Base-by-base conservation (phyloP, 2,329 filamentous ascomycete species). In the Alternaria arbusti region DNA sequence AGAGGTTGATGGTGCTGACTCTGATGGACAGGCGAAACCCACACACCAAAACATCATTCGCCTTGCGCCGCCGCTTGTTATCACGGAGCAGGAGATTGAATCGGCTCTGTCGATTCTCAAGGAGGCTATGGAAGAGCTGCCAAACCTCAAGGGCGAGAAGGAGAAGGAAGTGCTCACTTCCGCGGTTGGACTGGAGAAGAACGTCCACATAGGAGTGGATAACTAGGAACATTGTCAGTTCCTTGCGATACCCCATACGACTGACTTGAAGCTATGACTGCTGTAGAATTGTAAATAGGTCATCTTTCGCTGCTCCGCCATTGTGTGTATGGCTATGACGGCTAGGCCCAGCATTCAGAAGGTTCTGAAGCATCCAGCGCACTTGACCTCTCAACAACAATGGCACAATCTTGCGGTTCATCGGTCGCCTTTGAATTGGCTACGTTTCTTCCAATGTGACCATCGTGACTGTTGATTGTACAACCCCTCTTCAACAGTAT, bases 31-130 rank as follows among this genome's bases (percentile, higher is more conserved):
- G 93, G 96, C 96, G 74, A 99, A 99, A 87, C 96, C 96, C 28
- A 99, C 96, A 7, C 96, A 99, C 82, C 91, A 97, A 77, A 97
- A 98, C 82, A 98, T 99, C 80, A 99, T 99, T 79, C 92, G 96
- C 61, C 91, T 99, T 66, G 96, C 96, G n/a, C 96, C 96, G 50
- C 96, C 96, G 20, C 85, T 99, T 58, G 94, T 99, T 69, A 98
- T 99, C 75, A 94, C 90, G 25, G 94, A 98, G 76, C 87, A 90
- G 64, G 89, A 99, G 82, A 90, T 99, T 70, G 86, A 89, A 71
- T 87, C 89, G 76, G 91, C 95, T 1, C 80, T 98, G 58, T 80
- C 80, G 56, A 95, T 96, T 75, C 97, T 99, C 77, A 86, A 89
- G 66, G 90, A 94, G 77, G 90, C 95, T 13, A 86, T 97, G 74